Conservation (phyloP, 176 grass and related monocot species). For the Raddia guianensis region DNA sequence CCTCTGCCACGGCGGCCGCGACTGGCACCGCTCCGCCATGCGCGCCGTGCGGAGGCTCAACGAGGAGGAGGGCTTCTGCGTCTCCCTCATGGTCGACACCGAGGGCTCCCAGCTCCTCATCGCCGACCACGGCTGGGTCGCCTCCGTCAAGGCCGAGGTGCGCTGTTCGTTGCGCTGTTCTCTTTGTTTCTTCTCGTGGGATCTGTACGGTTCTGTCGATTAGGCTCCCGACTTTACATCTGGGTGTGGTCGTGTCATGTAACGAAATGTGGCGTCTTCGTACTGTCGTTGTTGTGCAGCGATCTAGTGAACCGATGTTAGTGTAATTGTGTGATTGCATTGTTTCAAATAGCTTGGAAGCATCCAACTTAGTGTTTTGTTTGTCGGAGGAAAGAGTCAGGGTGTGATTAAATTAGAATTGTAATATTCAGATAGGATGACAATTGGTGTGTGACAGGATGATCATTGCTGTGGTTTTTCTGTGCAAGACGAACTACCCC, state of each 20-base stretch:
- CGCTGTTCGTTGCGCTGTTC: background rate
- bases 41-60: slow-evolving; percentile 58
- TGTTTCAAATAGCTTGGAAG: background rate
- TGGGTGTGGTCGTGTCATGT: background rate
- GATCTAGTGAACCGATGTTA: background rate
- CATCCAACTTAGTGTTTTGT: background rate
- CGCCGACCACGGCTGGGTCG: slow-evolving; percentile 54
- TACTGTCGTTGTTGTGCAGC: background rate
- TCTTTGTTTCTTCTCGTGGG: background rate
- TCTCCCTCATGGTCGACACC: slow-evolving; percentile 73
- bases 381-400: background rate
- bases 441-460: background rate
- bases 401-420: slow-evolving; percentile 4
- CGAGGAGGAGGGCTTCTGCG: slow-evolving; percentile 65
- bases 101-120: slow-evolving; percentile 69
- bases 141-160: slow-evolving; percentile 65
- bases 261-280: background rate
- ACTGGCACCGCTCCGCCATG: slow-evolving; percentile 61
- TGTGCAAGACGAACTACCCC: background rate
- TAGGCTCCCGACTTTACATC: background rate
- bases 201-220: background rate
- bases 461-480: background rate
- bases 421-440: background rate
- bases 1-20: slow-evolving; percentile 65
- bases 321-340: background rate